phyloP scores from a whole-genome alignment of 2,329 filamentous ascomycete species.

The Ophiocordyceps camponoti-floridani region DNA sequence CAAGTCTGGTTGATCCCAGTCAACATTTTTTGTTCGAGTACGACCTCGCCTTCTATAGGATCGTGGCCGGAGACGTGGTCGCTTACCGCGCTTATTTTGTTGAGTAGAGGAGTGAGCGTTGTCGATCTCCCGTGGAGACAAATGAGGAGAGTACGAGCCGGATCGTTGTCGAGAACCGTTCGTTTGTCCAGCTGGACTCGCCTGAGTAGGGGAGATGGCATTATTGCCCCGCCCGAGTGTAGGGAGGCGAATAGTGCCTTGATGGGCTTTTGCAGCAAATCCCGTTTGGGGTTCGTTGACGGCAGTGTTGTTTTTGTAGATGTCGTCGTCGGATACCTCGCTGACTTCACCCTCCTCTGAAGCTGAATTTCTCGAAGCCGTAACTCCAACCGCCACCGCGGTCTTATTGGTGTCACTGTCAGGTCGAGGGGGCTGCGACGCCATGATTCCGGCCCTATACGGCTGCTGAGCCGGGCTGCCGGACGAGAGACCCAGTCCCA shows the following conservation, averaged over 20 bases:
- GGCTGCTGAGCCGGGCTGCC: conserved; percentile 5
- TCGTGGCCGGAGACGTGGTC: not conserved
- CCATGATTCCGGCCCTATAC: not conserved
- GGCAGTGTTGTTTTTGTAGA: conserved; percentile 21
- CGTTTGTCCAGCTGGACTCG: not conserved
- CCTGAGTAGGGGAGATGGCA: no score
- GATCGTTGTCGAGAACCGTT: conserved; percentile 21
- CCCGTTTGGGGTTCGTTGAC: not conserved
- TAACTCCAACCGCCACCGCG: conserved; percentile 2
- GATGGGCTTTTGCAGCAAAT: not conserved
- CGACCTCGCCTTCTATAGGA: no score
- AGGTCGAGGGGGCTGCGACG: not conserved
- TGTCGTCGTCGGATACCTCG: conserved; percentile 44
- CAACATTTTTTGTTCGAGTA: not conserved
- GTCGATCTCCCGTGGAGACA: conserved; percentile 30
- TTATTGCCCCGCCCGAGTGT: not conserved
- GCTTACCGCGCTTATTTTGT: not conserved
- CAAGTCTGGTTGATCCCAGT: not conserved
- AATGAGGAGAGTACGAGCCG: conserved; percentile 32
- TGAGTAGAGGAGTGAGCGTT: not conserved
- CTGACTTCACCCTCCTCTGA: conserved; percentile 62
- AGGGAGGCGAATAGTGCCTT: not conserved
- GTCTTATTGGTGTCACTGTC: not conserved
- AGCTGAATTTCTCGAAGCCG: conserved; percentile 4
- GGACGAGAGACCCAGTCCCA: conserved; percentile 12